A percentile compares a stretch with the other conserved stretches of the same genome.
phyloP scores from a whole-genome alignment of 352 stramenopile genomes.

The Globisporangium recalcitrans region DNA sequence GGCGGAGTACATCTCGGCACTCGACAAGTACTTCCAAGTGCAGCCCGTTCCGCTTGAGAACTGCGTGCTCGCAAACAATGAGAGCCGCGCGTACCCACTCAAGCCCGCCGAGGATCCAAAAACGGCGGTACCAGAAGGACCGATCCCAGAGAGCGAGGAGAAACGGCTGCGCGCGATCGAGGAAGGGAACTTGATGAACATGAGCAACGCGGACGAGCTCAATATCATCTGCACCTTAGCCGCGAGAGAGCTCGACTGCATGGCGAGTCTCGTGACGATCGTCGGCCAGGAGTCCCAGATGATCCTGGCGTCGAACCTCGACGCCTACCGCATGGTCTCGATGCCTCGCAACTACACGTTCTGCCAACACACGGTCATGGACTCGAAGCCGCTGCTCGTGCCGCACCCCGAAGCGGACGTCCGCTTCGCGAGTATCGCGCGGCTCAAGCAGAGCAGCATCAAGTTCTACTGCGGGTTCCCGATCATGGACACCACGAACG shows the following conservation, averaged over 20 bases:
- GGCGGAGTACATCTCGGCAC: conserved; percentile 25
- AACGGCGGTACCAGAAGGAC: conserved; percentile 16
- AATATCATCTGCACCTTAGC: conserved; percentile 54
- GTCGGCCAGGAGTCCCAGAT: conserved; percentile 44
- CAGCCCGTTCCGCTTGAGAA: conserved; percentile 25
- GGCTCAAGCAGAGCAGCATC: conserved; percentile 19
- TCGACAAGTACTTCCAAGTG: conserved; percentile 26
- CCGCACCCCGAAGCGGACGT: conserved; percentile 46
- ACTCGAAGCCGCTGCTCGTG: conserved; percentile 40
- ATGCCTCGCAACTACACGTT: conserved; percentile 29
- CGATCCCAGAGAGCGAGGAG: conserved; percentile 36
- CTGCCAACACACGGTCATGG: conserved; percentile 34
- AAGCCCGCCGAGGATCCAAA: conserved; percentile 12
- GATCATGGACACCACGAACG: conserved; percentile 14
- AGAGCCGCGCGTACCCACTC: conserved; percentile 38
- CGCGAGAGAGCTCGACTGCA: conserved; percentile 49
- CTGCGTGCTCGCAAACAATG: conserved; percentile 28
- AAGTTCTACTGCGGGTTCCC: conserved; percentile 43
- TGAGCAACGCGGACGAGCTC: conserved; percentile 49
- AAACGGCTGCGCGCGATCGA: conserved; percentile 35
- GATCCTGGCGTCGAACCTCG: conserved; percentile 28
- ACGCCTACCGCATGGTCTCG: conserved; percentile 13
- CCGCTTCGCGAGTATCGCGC: conserved; percentile 32
- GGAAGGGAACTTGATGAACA: conserved; percentile 28
- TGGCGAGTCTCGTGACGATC: conserved; percentile 49